Base-by-base conservation (phyloP, 805 yeast genomes). In the Myxozyma monticola region DNA sequence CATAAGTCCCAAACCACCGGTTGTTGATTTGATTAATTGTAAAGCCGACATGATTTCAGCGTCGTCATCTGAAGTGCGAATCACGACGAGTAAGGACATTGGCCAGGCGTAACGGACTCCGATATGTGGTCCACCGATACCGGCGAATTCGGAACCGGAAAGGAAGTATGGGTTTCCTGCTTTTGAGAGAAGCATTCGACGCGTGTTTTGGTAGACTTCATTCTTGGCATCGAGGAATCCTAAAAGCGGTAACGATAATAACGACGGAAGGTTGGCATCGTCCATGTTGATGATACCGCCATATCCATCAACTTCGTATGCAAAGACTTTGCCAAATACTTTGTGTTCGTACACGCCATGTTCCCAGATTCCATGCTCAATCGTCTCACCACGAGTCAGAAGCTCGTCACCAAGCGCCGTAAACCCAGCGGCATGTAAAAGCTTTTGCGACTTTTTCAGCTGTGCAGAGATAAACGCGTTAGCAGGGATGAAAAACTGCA, bases 51-150 rank as follows among this genome's bases (percentile, higher is more conserved):
- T 17, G 24, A 89, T 87, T 62, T 88, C 96, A 0, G 72, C 73
- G 49, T 87, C 93, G 57, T 83, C 80, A 55, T 80, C 78, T 3
- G 83, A 72, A 0, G 96, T 88, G 55, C 96, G 75, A 18, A 88
- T 87, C 28, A 81, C 77, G 45, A 86, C 75, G 33, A 88, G 68
- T n/a, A 85, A 69, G 29, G 89, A 80, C 95, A 88, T 84, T 12
- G 96, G 96, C 96, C 96, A 88, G 0, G 95, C 95, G 63, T 82
- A 75, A 18, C 74, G 71, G 20, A 84, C 75, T 1, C 96, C 96
- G 36, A 88, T 78, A 65, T 88, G 96, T 0, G 96, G 96, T 0
- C 96, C 96, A 0, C 96, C 96, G 53, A 89, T 77, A 0, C 96
- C 96, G 57, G 76, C 74, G 62, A 89, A 84, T 55, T 66, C 68